A percentile compares a stretch with the other conserved stretches of the same genome.
phyloP scores from a whole-genome alignment of 495 filamentous ascomycete species.

The Xylaria grammica region DNA sequence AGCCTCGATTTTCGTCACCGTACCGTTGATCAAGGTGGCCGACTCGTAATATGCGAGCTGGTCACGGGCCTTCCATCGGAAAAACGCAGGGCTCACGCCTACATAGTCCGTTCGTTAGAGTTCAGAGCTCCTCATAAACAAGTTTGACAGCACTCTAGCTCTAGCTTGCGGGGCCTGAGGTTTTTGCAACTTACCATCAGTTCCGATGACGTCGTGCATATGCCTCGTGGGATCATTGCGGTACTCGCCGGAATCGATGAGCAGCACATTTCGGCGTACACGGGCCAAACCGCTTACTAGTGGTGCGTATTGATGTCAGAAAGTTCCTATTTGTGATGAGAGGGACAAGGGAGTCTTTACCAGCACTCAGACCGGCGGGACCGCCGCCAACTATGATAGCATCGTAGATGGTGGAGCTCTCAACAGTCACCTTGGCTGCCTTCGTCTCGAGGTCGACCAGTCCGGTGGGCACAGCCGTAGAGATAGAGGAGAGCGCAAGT shows the following conservation, averaged over 20 bases:
- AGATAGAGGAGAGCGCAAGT: slow-evolving; percentile 6
- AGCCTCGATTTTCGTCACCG: slow-evolving; percentile 49
- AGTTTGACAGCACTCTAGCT: background rate
- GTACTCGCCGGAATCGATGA: slow-evolving; percentile 63
- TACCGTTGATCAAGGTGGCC: slow-evolving; percentile 55
- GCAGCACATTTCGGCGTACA: slow-evolving; percentile 54
- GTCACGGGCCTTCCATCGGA: slow-evolving; percentile 56
- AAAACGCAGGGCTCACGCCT: slow-evolving; percentile 59
- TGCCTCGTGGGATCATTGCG: slow-evolving; percentile 59
- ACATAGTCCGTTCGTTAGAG: background rate
- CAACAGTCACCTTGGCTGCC: background rate
- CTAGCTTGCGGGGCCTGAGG: background rate
- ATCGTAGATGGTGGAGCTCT: slow-evolving; percentile 25
- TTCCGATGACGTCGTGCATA: slow-evolving; percentile 65
- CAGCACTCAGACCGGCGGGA: slow-evolving; percentile 45
- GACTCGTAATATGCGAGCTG: slow-evolving; percentile 57
- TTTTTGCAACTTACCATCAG: slow-evolving; percentile 50
- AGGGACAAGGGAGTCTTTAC: background rate
- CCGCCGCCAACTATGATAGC: slow-evolving; percentile 39
- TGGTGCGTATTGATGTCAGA: background rate
- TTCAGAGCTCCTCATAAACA: background rate
- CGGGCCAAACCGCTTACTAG: slow-evolving; percentile 59
- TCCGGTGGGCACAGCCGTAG: slow-evolving; percentile 18
- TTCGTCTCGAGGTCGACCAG: slow-evolving; percentile 1
- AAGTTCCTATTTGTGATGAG: background rate